Percentiles rank a stretch among this genome's conserved stretches.
phyloP scores from a whole-genome alignment of 306 rosid genomes.

The Carpinus fangiana region DNA sequence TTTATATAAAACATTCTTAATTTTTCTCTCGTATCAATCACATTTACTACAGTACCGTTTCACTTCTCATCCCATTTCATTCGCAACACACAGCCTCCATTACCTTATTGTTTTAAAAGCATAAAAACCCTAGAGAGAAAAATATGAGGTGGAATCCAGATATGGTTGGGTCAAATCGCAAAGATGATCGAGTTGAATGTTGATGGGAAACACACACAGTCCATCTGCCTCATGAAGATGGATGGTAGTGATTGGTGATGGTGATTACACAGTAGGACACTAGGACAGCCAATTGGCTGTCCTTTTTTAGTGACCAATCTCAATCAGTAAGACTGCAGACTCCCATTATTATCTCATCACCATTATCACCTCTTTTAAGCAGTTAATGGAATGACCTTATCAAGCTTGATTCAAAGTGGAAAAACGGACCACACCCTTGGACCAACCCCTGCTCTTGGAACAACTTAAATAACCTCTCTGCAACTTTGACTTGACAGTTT shows the following conservation, averaged over 20 bases:
- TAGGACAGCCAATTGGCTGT: background rate
- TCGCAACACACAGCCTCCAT: too few species aligned
- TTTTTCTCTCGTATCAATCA: too few species aligned
- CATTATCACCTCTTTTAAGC: background rate
- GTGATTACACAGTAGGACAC: background rate
- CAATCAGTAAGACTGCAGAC: slow-evolving; percentile 2
- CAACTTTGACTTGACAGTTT: background rate
- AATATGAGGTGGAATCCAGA: background rate
- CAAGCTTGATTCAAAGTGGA: background rate
- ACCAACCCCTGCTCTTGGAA: background rate
- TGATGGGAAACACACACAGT: background rate
- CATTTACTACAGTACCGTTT: too few species aligned
- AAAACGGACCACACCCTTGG: background rate
- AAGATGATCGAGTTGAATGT: background rate
- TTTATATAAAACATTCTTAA: too few species aligned
- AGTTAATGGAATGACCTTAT: background rate
- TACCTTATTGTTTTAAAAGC: too few species aligned
- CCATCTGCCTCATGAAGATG: background rate
- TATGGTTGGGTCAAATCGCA: background rate
- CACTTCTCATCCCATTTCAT: too few species aligned
- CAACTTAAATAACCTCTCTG: background rate
- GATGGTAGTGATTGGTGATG: background rate
- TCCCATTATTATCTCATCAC: slow-evolving; percentile 15
- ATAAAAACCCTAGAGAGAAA: background rate
- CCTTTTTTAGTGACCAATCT: background rate